phyloP scores from a whole-genome alignment of 108 stramenopile genomes.

The Discostella stelligeroides region DNA sequence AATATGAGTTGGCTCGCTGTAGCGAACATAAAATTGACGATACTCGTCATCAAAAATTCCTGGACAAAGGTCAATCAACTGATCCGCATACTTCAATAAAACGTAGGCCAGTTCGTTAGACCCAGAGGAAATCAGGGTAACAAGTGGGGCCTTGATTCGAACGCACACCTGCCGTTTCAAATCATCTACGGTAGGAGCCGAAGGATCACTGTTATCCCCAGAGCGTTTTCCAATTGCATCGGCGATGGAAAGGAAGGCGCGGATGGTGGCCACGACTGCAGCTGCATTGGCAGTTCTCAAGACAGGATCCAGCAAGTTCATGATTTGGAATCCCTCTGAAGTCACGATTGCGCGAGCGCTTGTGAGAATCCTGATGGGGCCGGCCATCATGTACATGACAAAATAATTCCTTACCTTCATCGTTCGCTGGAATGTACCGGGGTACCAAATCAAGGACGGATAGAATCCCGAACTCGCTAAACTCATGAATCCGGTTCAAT shows the following conservation, averaged over 20 bases:
- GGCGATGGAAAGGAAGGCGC: constrained; percentile 93
- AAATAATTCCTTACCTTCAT: constrained; percentile 50
- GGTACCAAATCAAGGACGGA: constrained; percentile 93
- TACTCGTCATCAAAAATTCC: constrained; percentile 97
- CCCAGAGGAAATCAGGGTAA: constrained; percentile 91
- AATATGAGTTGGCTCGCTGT: constrained; percentile 92
- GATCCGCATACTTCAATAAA: constrained; percentile 93
- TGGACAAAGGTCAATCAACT: constrained; percentile 89
- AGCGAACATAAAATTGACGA: constrained; percentile 95
- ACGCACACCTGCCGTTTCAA: constrained; percentile 89
- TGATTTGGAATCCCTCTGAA: constrained; percentile 92
- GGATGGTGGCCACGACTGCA: constrained; percentile 93
- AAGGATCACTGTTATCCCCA: constrained; percentile 51
- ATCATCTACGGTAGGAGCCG: constrained; percentile 48
- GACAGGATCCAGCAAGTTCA: constrained; percentile 99
- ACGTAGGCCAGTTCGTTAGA: constrained; percentile 88
- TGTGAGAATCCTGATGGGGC: neutral
- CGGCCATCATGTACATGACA: constrained; percentile 2
- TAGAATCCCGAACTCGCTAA: constrained; percentile 96
- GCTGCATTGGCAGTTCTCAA: constrained; percentile 92
- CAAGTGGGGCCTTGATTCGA: constrained; percentile 93
- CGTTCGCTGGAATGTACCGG: constrained; percentile 90
- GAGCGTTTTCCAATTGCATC: constrained; percentile 71
- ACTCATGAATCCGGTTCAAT: constrained; percentile 95
- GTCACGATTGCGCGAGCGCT: neutral